phyloP scores from a whole-genome alignment of 495 filamentous ascomycete genomes.

The Talaromyces liani region DNA sequence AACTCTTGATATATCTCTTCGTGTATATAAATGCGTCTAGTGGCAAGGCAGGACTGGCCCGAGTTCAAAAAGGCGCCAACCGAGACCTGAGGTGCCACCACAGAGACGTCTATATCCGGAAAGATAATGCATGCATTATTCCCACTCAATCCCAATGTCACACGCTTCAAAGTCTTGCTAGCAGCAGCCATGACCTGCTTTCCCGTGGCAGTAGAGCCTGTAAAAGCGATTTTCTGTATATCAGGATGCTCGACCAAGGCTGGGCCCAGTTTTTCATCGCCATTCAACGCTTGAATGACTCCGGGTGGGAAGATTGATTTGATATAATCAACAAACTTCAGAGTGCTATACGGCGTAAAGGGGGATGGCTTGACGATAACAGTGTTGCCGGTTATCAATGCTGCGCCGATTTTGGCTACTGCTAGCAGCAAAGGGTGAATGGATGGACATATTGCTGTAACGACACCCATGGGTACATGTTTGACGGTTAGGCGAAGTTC shows the following conservation, averaged over 20 bases:
- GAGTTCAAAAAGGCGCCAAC: constrained; percentile 48
- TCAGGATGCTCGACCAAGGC: constrained; percentile 41
- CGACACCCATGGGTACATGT: constrained; percentile 43
- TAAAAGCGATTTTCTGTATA: constrained; percentile 58
- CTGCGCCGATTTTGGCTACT: constrained; percentile 46
- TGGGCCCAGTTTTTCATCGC: constrained; percentile 52
- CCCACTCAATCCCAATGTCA: constrained; percentile 50
- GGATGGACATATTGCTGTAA: constrained; percentile 50
- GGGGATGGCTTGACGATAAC: constrained; percentile 58
- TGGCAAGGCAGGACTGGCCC: constrained; percentile 48
- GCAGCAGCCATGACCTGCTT: constrained; percentile 51
- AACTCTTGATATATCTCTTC: constrained; percentile 53
- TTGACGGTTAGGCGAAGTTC: constrained; percentile 31
- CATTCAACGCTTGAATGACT: constrained; percentile 53
- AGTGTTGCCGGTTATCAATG: constrained; percentile 52
- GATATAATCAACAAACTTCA: constrained; percentile 52
- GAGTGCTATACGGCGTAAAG: constrained; percentile 54
- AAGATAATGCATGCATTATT: constrained; percentile 58
- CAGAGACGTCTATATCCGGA: constrained; percentile 53
- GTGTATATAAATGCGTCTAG: constrained; percentile 59
- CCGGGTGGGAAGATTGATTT: constrained; percentile 52
- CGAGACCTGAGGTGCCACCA: constrained; percentile 46
- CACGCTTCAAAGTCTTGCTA: constrained; percentile 47
- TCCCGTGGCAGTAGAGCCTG: constrained; percentile 51
- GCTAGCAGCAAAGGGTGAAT: constrained; percentile 52